phyloP scores from a whole-genome alignment of 2,329 filamentous ascomycete species.

The Fusarium phyllophilum region DNA sequence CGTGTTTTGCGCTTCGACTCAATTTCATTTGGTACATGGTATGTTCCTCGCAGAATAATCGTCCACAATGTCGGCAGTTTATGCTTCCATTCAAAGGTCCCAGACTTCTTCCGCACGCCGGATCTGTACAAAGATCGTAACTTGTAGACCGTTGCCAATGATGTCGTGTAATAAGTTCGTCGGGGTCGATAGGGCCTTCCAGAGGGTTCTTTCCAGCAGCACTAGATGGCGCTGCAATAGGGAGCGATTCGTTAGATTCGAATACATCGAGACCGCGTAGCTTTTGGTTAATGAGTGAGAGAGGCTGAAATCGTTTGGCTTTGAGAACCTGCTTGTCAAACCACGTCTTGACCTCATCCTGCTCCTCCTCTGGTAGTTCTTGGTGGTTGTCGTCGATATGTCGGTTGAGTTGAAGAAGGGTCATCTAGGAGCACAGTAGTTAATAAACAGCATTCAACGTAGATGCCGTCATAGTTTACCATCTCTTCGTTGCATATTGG shows the following conservation, averaged over 20 bases:
- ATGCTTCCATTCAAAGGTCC: constrained; percentile 84
- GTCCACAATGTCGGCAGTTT: constrained; percentile 93
- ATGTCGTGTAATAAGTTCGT: constrained; percentile 85
- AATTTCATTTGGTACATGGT: constrained; percentile 99
- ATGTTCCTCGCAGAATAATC: constrained; percentile 94
- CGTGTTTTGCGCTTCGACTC: constrained; percentile 86
- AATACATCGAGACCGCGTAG: constrained; percentile 92
- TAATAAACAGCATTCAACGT: background rate
- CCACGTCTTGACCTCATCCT: constrained; percentile 97
- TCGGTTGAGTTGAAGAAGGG: constrained; percentile 88
- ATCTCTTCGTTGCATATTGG: constrained; percentile 99
- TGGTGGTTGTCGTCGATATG: constrained; percentile 89
- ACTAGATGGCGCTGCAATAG: constrained; percentile 45
- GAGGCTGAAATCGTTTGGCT: constrained; percentile 90
- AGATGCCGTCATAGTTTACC: constrained; percentile 62
- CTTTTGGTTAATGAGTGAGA: constrained; percentile 93
- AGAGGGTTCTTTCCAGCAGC: constrained; percentile 52
- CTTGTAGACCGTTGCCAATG: constrained; percentile 87
- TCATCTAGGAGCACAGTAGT: constrained; percentile 67
- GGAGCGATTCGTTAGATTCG: constrained; percentile 82
- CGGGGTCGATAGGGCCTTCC: constrained; percentile 73
- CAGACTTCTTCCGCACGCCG: constrained; percentile 81
- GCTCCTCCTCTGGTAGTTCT: constrained; percentile 86
- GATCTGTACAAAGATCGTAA: constrained; percentile 87
- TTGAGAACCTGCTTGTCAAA: constrained; percentile 95